Evolutionary conservation across 2,329 filamentous ascomycete species (phyloP).

Genomic region (Sphaceloma murrayae): DNA sequence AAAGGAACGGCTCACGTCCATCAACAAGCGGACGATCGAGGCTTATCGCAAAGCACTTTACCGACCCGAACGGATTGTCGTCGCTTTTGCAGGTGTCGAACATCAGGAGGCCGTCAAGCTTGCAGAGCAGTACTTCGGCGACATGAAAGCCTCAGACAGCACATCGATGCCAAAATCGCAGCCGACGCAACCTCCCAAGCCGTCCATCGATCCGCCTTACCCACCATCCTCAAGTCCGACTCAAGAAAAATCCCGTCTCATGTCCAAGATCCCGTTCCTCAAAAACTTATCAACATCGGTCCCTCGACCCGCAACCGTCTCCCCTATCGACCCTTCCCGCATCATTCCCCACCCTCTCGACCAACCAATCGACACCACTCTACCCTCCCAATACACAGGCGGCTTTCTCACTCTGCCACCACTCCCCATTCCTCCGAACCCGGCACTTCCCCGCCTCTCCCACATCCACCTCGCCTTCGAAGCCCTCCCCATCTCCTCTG

Average conservation of each 20-base stretch:
- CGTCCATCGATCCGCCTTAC: constrained; percentile 31
- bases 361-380: constrained; percentile 46
- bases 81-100: constrained; percentile 87
- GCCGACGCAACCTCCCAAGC: constrained; percentile 25
- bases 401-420: constrained; percentile 80
- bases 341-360: constrained; percentile 36
- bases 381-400: constrained; percentile 77
- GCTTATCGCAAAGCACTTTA: constrained; percentile 78
- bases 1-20: constrained; percentile 65
- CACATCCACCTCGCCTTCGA: constrained; percentile 96
- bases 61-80: constrained; percentile 79
- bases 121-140: constrained; percentile 78
- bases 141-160: constrained; percentile 53
- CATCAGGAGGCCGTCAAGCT: constrained; percentile 71
- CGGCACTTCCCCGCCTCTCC: constrained; percentile 68
- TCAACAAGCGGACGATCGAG: constrained; percentile 63
- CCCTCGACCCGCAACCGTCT: constrained; percentile 50
- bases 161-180: constrained; percentile 14
- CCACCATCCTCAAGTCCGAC: constrained; percentile 34
- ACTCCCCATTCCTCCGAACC: constrained; percentile 67
- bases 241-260: constrained; percentile 53
- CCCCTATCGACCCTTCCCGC: constrained; percentile 40
- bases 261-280: constrained; percentile 80
- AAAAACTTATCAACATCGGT: constrained; percentile 78
- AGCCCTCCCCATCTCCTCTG: constrained; percentile 77